Base-by-base conservation (phyloP, 2,329 filamentous ascomycete species). In the Dichotomopilus funicola region DNA sequence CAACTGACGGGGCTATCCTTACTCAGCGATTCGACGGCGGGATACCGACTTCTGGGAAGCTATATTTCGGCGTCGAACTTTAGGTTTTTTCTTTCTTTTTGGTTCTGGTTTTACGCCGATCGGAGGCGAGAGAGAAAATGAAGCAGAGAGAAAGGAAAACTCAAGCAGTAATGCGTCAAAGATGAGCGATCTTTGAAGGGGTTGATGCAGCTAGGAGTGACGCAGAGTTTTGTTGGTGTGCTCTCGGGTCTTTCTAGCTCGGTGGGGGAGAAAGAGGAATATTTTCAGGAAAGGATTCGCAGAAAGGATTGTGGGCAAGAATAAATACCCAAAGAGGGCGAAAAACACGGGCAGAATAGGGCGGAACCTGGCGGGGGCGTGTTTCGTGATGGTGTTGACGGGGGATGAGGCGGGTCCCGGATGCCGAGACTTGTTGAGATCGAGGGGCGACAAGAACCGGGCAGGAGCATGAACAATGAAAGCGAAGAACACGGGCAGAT, bases 321-420 rank as follows among this genome's bases (percentile, higher is more conserved):
- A 3, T 33, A 45, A 42, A 27, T 12, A 43, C 42, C 31, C 49
- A 34, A 34, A 44, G n/a, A 35, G 31, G 7, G 38, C 51, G 51
- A 54, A 44, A 5, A 19, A 31, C 31, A 42, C 44, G 36, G 51
- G 51, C 43, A 51, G 54, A 48, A 52, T 34, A 42, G 34, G 38
- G 6, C 6, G 34, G 44, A 19, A 19, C 31, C 9, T 34, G 34
- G 7, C 40, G 40, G 19, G 19, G 19, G 19, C 19, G 19, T 27
- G 19, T 27, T 40, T 45, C 10, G 13, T 27, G 9, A 7, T 1
- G 38, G 5, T 41, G 35, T 19, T 36, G 13, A 6, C 37, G 4
- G 10, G 34, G 5, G n/a, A 50, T 12, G 27, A 56, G 33, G 50
- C 54, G 45, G 50, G 54, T 53, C 54, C 35, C 5, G 13, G 41